These are phyloP conservation scores for Aquilaria sinensis DNA, from an alignment of 345 rosid genomes.

Conservation along the genomic window DNA sequence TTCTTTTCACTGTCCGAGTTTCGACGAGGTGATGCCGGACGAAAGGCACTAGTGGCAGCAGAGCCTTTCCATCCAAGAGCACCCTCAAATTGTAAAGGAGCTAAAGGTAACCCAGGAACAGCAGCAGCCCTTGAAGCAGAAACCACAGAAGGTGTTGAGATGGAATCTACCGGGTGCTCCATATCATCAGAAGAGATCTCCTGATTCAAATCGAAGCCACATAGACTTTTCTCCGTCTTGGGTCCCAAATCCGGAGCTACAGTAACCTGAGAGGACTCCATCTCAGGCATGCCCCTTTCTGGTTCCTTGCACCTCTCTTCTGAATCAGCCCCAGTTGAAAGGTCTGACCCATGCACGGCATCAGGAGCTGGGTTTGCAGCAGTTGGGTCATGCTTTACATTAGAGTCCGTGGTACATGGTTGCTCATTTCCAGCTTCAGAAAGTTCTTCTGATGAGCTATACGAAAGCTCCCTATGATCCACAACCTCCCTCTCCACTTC, in stretches of 20 bases:
- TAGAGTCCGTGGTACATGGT: conserved; percentile 45
- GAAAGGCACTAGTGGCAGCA: conserved; percentile 74
- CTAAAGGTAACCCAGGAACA: conserved; percentile 48
- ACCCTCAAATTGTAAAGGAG: conserved; percentile 64
- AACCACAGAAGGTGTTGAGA: conserved; percentile 46
- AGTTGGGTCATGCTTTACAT: conserved; percentile 23
- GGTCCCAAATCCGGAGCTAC: conserved; percentile 48
- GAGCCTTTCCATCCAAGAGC: conserved; percentile 69
- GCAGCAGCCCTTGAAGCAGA: conserved; percentile 55
- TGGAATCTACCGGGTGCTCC: conserved; percentile 39
- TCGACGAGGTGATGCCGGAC: conserved; percentile 56
- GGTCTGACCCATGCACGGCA: conserved; percentile 33
- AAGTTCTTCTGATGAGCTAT: conserved; percentile 55
- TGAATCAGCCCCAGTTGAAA: conserved; percentile 34
- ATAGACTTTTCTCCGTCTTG: conserved; percentile 45
- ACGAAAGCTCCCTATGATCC: conserved; percentile 53
- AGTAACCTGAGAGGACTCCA: conserved; percentile 52
- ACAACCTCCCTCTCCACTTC: conserved; percentile 84
- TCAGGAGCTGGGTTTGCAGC: conserved; percentile 31
- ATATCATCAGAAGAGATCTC: conserved; percentile 72
- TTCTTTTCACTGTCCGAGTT: conserved; percentile 31
- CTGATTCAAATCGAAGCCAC: conserved; percentile 79
- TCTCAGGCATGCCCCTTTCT: conserved; percentile 35
- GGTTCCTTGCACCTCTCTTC: conserved; percentile 27
- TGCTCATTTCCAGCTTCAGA: conserved; percentile 36